Evolutionary conservation across 2,329 filamentous ascomycete genomes (phyloP), one percentile per base, ranked within the genome.

Genomic region (Fusarium musae): DNA sequence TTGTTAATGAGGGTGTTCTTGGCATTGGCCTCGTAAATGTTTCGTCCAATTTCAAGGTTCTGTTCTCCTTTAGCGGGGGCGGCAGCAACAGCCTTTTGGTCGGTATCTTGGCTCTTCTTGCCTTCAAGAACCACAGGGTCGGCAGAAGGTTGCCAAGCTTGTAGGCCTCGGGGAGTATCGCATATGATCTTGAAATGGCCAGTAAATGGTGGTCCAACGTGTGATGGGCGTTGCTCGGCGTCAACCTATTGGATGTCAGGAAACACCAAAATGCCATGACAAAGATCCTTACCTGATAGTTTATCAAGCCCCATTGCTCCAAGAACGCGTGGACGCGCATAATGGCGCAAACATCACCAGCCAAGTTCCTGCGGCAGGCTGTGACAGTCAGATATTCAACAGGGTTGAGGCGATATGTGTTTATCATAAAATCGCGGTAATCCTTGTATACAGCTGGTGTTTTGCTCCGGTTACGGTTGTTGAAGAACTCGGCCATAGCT

Each of bases 341-440:
- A 77, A 99, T 99, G 43, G 96, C 96, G 84, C 96, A 99, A 37
- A 99, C 96, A 83, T 99, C 96, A 74, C 96, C 96, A 28, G 96
- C 96, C 79, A 99, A 84, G 82, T 99, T 99, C 75, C 96, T 90
- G 73, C 96, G 90, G 81, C 96, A 99, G 57, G 96, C 96, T 16
- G 96, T 99, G 61, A 99, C 96, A 9, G 96, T 99, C 62, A 99
- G 88, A 80, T 99, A 99, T 82, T 99, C 96, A 60, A 95, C 89
- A 9, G 96, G 96, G 80, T 98, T 99, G 63, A 99, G 86, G 42
- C 96, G 92, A 84, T 99, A 99, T 19, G 96, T 98, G 85, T 99
- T 99, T 85, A 99, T 95, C 96, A 99, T 99, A 81, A 99, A 99
- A 80, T 99, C 96, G 77, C 96, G 92, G 83, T 99, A 99, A 81